phyloP scores from a whole-genome alignment of 306 rosid species.

The Medicago lupulina region DNA sequence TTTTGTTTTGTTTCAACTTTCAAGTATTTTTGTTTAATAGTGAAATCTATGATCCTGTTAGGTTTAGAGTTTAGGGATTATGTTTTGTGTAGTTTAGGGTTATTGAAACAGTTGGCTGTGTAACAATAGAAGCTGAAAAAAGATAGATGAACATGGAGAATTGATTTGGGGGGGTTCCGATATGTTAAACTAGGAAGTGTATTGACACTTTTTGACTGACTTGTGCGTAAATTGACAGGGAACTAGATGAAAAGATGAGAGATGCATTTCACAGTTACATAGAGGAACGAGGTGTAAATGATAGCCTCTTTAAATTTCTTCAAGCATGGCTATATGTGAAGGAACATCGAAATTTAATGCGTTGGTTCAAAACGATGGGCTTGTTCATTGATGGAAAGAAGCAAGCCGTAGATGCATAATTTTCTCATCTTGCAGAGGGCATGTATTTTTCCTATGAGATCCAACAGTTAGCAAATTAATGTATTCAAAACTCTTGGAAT shows the following conservation, averaged over 20 bases:
- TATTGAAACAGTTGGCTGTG: background rate
- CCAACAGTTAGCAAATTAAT: background rate
- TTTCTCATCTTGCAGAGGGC: background rate
- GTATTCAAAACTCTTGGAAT: constrained; percentile 24
- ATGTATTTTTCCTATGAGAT: constrained; percentile 30
- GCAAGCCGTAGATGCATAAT: constrained; percentile 51
- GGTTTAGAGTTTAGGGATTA: background rate
- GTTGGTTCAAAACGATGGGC: constrained; percentile 82
- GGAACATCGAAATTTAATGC: constrained; percentile 85
- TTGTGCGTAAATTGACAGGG: constrained; percentile 55
- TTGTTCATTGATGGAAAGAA: constrained; percentile 63
- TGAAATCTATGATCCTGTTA: background rate
- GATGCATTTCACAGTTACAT: constrained; percentile 82
- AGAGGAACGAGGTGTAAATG: constrained; percentile 88
- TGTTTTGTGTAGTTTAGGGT: background rate
- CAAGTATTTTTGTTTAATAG: too few relatives aligned
- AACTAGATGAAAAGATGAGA: constrained; percentile 74
- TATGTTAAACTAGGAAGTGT: too few relatives aligned
- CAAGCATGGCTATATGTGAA: constrained; percentile 96
- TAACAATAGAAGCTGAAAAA: background rate
- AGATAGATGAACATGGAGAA: background rate
- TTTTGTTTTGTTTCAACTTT: too few relatives aligned
- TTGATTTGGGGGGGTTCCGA: background rate
- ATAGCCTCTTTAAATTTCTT: constrained; percentile 84
- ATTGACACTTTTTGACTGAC: constrained; percentile 8